A percentile compares a stretch with the other conserved stretches of the same genome.
Evolutionary conservation across 768 basidiomycete species (phyloP).

Genomic region (Coprinopsis strossmayeri): DNA sequence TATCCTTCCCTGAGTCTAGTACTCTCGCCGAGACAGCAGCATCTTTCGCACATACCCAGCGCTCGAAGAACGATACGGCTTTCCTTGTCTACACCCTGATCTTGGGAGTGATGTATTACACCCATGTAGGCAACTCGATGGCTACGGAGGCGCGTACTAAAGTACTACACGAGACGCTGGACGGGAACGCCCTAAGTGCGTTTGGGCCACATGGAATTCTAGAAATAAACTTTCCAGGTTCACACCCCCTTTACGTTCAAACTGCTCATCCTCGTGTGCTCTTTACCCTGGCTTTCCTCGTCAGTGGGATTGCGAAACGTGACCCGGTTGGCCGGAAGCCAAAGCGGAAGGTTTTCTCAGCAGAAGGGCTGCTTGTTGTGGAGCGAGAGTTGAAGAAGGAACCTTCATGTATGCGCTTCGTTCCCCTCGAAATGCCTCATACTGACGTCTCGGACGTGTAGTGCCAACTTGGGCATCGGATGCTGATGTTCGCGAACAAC

Average conservation of each 20-base stretch:
- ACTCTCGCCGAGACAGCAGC: constrained; percentile 5
- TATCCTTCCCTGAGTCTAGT: constrained; percentile 24
- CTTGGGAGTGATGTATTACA: constrained; percentile 53
- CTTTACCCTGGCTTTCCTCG: constrained; percentile 58
- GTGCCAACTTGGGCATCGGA: constrained; percentile 52
- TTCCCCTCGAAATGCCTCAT: too few species aligned
- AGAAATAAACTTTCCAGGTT: constrained; percentile 20
- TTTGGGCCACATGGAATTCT: constrained; percentile 30
- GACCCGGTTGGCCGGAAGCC: constrained; percentile 72
- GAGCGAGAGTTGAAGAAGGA: constrained; percentile 41
- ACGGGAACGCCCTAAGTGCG: constrained; percentile 42
- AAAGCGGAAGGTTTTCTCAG: constrained; percentile 63
- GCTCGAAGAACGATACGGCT: constrained; percentile 21
- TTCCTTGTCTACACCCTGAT: constrained; percentile 54
- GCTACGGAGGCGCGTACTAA: constrained; percentile 46
- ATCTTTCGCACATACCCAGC: constrained; percentile 4
- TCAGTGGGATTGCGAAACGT: constrained; percentile 60
- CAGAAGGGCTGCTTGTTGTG: constrained; percentile 49
- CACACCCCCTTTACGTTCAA: constrained; percentile 45
- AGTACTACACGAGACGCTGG: constrained; percentile 61
- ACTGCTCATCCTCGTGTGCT: constrained; percentile 65
- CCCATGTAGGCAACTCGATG: constrained; percentile 47
- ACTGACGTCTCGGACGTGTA: too few species aligned
- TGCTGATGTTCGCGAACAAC: constrained; percentile 42
- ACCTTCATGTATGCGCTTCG: constrained; percentile 26